These are phyloP conservation scores for Skeletonema marinoi DNA, from an alignment of 108 stramenopile species.

Conservation along the genomic window DNA sequence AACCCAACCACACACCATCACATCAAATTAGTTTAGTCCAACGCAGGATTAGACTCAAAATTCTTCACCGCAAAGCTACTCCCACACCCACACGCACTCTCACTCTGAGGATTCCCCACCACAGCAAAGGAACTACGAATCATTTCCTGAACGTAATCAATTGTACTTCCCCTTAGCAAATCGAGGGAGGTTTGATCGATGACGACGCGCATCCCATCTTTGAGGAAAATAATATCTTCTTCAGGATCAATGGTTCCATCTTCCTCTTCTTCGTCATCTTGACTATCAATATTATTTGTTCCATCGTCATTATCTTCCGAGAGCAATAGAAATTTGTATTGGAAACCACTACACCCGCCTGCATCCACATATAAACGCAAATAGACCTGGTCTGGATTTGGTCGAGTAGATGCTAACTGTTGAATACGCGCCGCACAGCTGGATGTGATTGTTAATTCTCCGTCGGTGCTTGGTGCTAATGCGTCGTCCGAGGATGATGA, in stretches of 20 bases:
- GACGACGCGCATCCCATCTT: slow-evolving; percentile 55
- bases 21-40: slow-evolving; percentile 49
- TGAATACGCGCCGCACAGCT: slow-evolving; percentile 44
- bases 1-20: neutral
- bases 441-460: slow-evolving; percentile 33
- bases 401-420: slow-evolving; percentile 45
- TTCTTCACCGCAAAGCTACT: slow-evolving; percentile 96
- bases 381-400: slow-evolving; percentile 52
- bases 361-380: slow-evolving; percentile 88
- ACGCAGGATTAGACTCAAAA: slow-evolving; percentile 86
- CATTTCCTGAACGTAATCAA: slow-evolving; percentile 96
- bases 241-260: slow-evolving; percentile 60
- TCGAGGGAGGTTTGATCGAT: slow-evolving; percentile 80
- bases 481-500: neutral
- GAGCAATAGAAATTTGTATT: slow-evolving; percentile 81
- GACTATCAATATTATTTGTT: neutral
- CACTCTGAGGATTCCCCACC: slow-evolving; percentile 93
- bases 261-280: slow-evolving; percentile 42
- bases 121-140: slow-evolving; percentile 95
- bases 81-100: slow-evolving; percentile 97
- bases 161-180: slow-evolving; percentile 87
- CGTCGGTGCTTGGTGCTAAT: slow-evolving; percentile 2
- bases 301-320: slow-evolving; percentile 22
- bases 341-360: slow-evolving; percentile 89
- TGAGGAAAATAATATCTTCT: slow-evolving; percentile 54